These are phyloP conservation scores for Trypanosoma platydactyli DNA, from an alignment of 208 protist genomes.

Conservation along the genomic window DNA sequence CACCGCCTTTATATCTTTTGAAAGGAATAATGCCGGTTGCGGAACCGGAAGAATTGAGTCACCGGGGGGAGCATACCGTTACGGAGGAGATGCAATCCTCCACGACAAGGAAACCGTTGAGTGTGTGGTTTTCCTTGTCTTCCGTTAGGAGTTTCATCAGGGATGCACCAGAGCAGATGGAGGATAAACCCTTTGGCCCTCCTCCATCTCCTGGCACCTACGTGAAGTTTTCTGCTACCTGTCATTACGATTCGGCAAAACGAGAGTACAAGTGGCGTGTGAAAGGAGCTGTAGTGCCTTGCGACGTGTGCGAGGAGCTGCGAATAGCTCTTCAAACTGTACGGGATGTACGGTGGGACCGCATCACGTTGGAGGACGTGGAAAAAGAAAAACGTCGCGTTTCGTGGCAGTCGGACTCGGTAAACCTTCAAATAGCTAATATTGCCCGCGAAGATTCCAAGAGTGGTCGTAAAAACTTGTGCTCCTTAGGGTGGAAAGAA, in stretches of 20 bases:
- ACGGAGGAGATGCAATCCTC: neutral
- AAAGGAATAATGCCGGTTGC: neutral
- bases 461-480: neutral
- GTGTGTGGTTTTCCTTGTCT: constrained; percentile 22
- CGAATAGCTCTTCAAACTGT: constrained; percentile 1
- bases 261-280: constrained; percentile 17
- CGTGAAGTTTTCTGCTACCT: constrained; percentile 20
- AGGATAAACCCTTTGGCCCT: neutral
- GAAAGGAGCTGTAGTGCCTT: constrained; percentile 5
- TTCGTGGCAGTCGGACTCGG: neutral
- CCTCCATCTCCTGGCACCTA: constrained; percentile 10
- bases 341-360: constrained; percentile 21
- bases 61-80: neutral
- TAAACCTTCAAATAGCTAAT: neutral
- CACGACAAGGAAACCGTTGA: constrained; percentile 4
- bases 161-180: neutral
- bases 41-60: neutral
- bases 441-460: neutral
- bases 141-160: neutral
- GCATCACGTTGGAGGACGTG: constrained; percentile 21
- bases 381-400: constrained; percentile 5
- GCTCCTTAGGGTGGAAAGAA: neutral
- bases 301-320: constrained; percentile 19
- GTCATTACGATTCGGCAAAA: constrained; percentile 12
- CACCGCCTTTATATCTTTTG: constrained; percentile 7